Base-by-base conservation (phyloP, 805 yeast genomes). In the Naumovozyma dairenensis region DNA sequence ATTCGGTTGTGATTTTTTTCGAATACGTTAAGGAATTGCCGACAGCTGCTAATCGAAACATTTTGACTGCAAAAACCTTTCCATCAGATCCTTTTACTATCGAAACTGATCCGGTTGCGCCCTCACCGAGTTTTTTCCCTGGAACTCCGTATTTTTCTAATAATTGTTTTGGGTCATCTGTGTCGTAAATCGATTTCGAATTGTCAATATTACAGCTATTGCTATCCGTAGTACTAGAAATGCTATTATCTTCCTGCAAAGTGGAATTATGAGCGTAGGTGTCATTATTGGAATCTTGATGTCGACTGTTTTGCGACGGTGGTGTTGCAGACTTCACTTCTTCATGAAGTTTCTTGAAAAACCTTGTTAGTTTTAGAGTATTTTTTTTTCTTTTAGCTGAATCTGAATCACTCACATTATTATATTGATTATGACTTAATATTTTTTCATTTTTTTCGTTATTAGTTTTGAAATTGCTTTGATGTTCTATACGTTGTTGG, bases 101-200 rank as follows among this genome's bases (percentile, higher is more conserved):
- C 27, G 80, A 71, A n/a, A 87, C 97, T 1, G 92, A 79, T 2
- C 97, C 96, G 16, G 94, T 87, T 1, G 96, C 96, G 10, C 97
- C 97, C 37, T 87, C 76, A 16, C 97, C 97, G 32, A 85, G 63
- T 16, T 79, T 64, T 41, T 71, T 70, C 9, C 93, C 93, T 2
- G 78, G 71, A 16, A 74, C 66, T 26, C 93, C 92, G 57, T 84
- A 85, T 46, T 80, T 78, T 34, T 74, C 68, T 36, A 73, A 53
- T 28, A 72, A 39, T 34, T 60, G 65, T 18, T 55, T 51, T 4
- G 67, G 62, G 31, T 57, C 53, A 31, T 61, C 65, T 0, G 63
- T 51, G 19, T 65, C 63, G 38, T 63, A 63, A 20, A 65, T 39
- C 19, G 62, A 48, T 42, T 59, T 55, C 25, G 55, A 44, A 8